Evolutionary conservation across 1,139 yeast species (phyloP).

Genomic region (Geotrichum carabidarum): DNA sequence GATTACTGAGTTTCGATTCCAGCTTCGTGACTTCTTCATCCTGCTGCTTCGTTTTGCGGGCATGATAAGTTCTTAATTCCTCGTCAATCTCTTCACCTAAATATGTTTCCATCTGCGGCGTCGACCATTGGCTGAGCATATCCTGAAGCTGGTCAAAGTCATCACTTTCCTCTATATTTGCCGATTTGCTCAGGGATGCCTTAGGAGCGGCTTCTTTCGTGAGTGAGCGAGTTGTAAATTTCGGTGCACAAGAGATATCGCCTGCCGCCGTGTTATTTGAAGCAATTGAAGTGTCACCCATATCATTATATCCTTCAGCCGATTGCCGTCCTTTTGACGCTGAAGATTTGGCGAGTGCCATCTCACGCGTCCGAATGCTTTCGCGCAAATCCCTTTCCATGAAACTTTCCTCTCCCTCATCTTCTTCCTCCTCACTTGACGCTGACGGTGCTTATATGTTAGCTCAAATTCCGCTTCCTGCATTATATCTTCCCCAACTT

Average conservation of each 20-base stretch:
- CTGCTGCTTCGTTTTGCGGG: constrained; percentile 5
- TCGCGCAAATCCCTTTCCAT: constrained; percentile 6
- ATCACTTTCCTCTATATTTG: neutral
- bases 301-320: neutral
- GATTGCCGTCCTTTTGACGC: neutral
- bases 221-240: neutral
- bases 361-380: constrained; percentile 10
- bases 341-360: neutral
- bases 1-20: constrained; percentile 4
- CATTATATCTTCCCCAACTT: neutral
- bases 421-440: constrained; percentile 9
- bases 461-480: neutral
- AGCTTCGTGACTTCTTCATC: constrained; percentile 11
- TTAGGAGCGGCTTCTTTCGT: neutral
- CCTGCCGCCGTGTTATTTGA: neutral
- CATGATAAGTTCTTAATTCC: constrained; percentile 1
- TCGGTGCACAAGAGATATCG: neutral
- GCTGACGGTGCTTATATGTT: constrained; percentile 3
- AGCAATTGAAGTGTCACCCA: neutral
- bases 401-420: constrained; percentile 4
- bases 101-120: constrained; percentile 6
- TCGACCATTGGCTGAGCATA: constrained; percentile 10
- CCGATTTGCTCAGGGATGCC: neutral
- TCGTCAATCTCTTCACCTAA: constrained; percentile 3
- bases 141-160: constrained; percentile 5